A percentile compares a stretch with the other conserved stretches of the same genome.
These are phyloP conservation scores for Cyclotella choctawhatcheeana DNA, from an alignment of 108 stramenopile species.

Conservation along the genomic window DNA sequence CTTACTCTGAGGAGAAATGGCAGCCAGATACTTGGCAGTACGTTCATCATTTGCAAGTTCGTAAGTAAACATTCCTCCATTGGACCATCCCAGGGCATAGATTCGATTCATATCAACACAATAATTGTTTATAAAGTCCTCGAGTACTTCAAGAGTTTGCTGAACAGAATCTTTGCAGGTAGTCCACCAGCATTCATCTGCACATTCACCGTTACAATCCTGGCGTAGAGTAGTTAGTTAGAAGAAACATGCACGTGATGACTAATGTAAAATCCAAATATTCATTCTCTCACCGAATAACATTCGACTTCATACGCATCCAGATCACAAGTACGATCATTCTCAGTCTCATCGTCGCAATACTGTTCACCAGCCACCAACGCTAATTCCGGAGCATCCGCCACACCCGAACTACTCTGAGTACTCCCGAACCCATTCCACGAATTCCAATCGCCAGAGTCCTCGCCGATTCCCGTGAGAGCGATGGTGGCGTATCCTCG, in stretches of 20 bases:
- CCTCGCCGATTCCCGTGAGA: slow-evolving; percentile 18
- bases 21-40: slow-evolving; percentile 1
- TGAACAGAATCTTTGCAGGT: slow-evolving; percentile 22
- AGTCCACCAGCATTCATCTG: slow-evolving; percentile 22
- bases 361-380: not conserved
- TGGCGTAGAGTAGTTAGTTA: not conserved
- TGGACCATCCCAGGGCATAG: slow-evolving; percentile 15
- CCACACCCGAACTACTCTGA: not conserved
- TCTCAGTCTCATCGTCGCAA: not conserved
- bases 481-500: slow-evolving; percentile 18
- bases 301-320: slow-evolving; percentile 13
- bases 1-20: slow-evolving; percentile 8
- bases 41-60: slow-evolving; percentile 12
- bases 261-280: not conserved
- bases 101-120: slow-evolving; percentile 26
- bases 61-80: slow-evolving; percentile 28
- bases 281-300: slow-evolving; percentile 7
- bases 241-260: not conserved
- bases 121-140: not conserved
- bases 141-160: slow-evolving; percentile 11
- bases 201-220: slow-evolving; percentile 4
- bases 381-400: slow-evolving; percentile 1
- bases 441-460: slow-evolving; percentile 12
- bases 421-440: slow-evolving; percentile 25
- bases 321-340: slow-evolving; percentile 21